phyloP scores from a whole-genome alignment of 1,284 basidiomycete species.

The Sparassis latifolia region DNA sequence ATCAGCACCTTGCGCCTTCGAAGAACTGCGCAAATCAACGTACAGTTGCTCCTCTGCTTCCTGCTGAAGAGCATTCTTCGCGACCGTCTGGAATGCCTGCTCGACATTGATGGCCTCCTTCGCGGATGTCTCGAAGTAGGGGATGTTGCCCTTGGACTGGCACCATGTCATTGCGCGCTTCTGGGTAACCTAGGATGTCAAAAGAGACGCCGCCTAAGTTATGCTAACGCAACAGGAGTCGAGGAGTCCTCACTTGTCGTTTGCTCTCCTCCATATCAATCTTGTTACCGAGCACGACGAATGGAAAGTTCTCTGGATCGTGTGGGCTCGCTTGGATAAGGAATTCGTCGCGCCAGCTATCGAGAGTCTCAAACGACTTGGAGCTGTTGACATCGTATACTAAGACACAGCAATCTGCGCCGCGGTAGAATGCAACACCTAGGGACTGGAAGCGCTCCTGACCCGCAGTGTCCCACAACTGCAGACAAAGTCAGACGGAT shows the following conservation, averaged over 20 bases:
- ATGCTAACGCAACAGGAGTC: neutral
- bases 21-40: constrained; percentile 25
- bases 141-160: constrained; percentile 98
- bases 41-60: constrained; percentile 95
- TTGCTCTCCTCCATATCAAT: constrained; percentile 99
- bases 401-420: constrained; percentile 98
- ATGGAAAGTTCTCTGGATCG: constrained; percentile 98
- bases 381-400: constrained; percentile 99
- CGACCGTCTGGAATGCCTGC: constrained; percentile 99
- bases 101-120: constrained; percentile 99
- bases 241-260: constrained; percentile 68
- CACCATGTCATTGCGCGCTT: constrained; percentile 99
- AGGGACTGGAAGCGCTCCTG: constrained; percentile 99
- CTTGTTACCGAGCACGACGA: constrained; percentile 99
- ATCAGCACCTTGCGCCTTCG: constrained; percentile 7
- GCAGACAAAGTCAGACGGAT: constrained; percentile 7
- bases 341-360: constrained; percentile 97
- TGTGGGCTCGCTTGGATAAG: constrained; percentile 97
- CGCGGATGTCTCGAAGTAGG: constrained; percentile 99
- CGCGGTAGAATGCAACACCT: constrained; percentile 98
- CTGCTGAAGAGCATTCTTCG: constrained; percentile 96
- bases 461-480: constrained; percentile 98
- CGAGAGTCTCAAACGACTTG: constrained; percentile 97
- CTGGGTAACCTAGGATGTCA: constrained; percentile 77
- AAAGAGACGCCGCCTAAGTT: neutral